Evolutionary conservation across 371 early-diverging fungal genomes (phyloP).

Genomic region (Choanephora cucurbitarum): DNA sequence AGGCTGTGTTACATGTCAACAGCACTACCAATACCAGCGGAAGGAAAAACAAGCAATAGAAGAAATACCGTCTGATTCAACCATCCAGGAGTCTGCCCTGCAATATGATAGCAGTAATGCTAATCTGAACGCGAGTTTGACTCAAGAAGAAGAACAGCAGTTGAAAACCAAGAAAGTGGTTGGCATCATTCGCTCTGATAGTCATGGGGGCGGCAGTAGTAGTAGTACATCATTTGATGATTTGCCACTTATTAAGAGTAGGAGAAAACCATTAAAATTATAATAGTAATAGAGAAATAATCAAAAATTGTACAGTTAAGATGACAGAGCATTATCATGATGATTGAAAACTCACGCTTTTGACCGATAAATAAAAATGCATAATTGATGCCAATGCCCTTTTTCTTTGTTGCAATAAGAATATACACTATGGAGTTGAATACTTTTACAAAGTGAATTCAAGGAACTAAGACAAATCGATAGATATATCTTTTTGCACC

Average conservation of each 20-base stretch:
- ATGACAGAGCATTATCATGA: no score
- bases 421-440: no score
- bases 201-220: not conserved
- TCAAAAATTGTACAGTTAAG: not conserved
- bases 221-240: not conserved
- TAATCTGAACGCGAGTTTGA: not conserved
- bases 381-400: no score
- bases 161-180: not conserved
- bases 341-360: no score
- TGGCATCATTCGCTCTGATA: not conserved
- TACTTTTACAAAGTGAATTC: no score
- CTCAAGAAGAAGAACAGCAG: not conserved
- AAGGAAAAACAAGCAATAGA: not conserved
- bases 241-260: not conserved
- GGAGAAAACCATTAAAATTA: not conserved
- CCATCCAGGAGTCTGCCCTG: not conserved
- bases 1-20: not conserved
- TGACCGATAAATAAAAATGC: no score
- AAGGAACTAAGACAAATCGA: no score
- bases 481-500: no score
- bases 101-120: not conserved
- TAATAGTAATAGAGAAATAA: not conserved
- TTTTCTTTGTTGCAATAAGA: no score
- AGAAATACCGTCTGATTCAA: not conserved
- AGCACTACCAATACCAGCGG: not conserved